A percentile compares a stretch with the other conserved stretches of the same genome.
Evolutionary conservation across 2,329 filamentous ascomycete genomes (phyloP).

Genomic region (Talaromyces rugulosus): DNA sequence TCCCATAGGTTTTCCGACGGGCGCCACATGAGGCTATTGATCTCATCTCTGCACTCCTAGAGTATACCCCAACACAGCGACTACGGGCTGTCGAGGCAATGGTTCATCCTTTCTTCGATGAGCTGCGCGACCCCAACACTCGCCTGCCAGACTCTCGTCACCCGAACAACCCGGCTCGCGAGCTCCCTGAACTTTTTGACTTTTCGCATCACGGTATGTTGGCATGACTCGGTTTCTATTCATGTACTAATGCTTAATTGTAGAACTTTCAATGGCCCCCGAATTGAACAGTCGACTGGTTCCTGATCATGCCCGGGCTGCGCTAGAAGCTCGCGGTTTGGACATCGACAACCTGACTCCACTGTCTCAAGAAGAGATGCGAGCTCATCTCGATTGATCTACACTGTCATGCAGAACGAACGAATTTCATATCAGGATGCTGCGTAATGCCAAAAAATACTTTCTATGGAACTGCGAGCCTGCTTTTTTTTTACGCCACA

Average conservation of each 20-base stretch:
- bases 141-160: slow-evolving; percentile 92
- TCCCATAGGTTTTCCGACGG: slow-evolving; percentile 79
- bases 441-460: slow-evolving; percentile 22
- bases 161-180: slow-evolving; percentile 71
- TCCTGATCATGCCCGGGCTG: slow-evolving; percentile 72
- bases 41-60: slow-evolving; percentile 84
- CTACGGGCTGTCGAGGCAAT: slow-evolving; percentile 92
- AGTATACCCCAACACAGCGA: slow-evolving; percentile 96
- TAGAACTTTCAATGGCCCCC: slow-evolving; percentile 94
- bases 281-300: slow-evolving; percentile 84
- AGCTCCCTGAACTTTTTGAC: slow-evolving; percentile 84
- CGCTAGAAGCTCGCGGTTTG: slow-evolving; percentile 71
- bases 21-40: slow-evolving; percentile 90
- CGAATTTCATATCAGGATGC: slow-evolving; percentile 27
- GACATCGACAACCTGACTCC: slow-evolving; percentile 94
- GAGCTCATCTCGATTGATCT: slow-evolving; percentile 87
- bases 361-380: slow-evolving; percentile 91
- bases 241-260: slow-evolving; percentile 15
- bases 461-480: slow-evolving; percentile 20
- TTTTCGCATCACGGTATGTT: slow-evolving; percentile 86
- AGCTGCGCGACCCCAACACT: slow-evolving; percentile 85
- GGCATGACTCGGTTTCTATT: slow-evolving; percentile 5
- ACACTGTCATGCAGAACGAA: slow-evolving; percentile 11
- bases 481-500: slow-evolving; percentile 23
- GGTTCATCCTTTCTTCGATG: slow-evolving; percentile 98